These are phyloP conservation scores for Blastobotrys proliferans DNA, from an alignment of 1,139 yeast species.

Conservation along the genomic window DNA sequence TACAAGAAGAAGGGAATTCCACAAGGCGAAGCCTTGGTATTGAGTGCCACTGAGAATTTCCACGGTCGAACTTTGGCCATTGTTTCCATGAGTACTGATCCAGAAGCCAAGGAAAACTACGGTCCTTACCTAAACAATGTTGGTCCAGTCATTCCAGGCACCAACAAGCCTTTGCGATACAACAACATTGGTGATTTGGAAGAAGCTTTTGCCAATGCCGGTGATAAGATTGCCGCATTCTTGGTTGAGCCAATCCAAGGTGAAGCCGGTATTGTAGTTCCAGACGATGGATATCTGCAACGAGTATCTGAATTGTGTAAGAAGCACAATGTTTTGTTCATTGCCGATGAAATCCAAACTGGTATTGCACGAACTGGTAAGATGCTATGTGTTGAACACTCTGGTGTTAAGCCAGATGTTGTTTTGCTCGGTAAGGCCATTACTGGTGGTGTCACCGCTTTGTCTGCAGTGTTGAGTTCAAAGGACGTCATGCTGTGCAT, in stretches of 20 bases:
- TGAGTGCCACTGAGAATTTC: conserved; percentile 85
- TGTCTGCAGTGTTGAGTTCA: conserved; percentile 84
- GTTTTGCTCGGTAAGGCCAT: conserved; percentile 90
- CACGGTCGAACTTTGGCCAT: conserved; percentile 97
- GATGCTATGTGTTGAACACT: conserved; percentile 87
- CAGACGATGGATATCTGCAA: conserved; percentile 75
- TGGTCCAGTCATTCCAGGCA: conserved; percentile 71
- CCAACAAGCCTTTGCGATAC: conserved; percentile 36
- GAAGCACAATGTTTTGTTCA: conserved; percentile 77
- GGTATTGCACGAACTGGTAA: conserved; percentile 98
- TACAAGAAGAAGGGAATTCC: conserved; percentile 83
- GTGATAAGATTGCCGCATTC: conserved; percentile 88
- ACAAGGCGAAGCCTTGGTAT: conserved; percentile 75
- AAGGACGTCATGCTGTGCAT: conserved; percentile 84
- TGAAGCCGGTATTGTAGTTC: conserved; percentile 97
- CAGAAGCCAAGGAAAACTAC: conserved; percentile 82
- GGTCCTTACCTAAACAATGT: conserved; percentile 88
- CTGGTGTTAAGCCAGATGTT: conserved; percentile 78
- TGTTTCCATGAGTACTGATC: conserved; percentile 93
- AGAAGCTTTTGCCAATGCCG: conserved; percentile 75
- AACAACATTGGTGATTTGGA: conserved; percentile 76
- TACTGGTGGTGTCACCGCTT: conserved; percentile 93
- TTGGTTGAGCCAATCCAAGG: conserved; percentile 96
- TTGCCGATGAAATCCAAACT: conserved; percentile 96
- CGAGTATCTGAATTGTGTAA: conserved; percentile 72